These are phyloP conservation scores for Yamadazyma pseudoaaseri DNA, from an alignment of 1,139 yeast species.

Conservation along the genomic window DNA sequence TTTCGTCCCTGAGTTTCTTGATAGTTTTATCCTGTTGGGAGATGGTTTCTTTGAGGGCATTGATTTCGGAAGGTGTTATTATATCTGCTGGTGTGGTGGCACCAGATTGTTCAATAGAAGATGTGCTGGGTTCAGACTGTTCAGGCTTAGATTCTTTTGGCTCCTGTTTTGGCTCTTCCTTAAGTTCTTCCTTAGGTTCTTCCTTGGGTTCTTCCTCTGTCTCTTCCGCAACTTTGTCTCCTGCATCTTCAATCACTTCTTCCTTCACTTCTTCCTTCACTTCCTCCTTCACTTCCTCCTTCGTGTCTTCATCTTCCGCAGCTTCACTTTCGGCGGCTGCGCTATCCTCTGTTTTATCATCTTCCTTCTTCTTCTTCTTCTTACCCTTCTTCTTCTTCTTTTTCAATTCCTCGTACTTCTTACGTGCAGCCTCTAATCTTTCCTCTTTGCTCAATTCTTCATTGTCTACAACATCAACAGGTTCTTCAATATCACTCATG, in stretches of 20 bases:
- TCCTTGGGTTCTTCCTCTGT: constrained; percentile 1
- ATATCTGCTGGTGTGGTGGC: constrained; percentile 5
- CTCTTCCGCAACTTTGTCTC: constrained; percentile 1
- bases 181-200: constrained; percentile 2
- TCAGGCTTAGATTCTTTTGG: constrained; percentile 4
- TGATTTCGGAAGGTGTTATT: constrained; percentile 21
- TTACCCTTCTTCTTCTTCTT: constrained; percentile 53
- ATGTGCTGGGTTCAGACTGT: constrained; percentile 7
- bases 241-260: neutral
- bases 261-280: constrained; percentile 1
- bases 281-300: neutral
- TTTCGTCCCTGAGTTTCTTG: constrained; percentile 40
- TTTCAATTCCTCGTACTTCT: constrained; percentile 62
- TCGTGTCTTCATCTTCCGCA: constrained; percentile 1
- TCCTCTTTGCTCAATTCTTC: constrained; percentile 47
- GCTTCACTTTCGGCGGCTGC: constrained; percentile 7
- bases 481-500: constrained; percentile 7
- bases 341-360: constrained; percentile 45
- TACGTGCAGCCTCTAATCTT: constrained; percentile 62
- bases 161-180: constrained; percentile 5
- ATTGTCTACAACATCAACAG: constrained; percentile 10
- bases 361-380: constrained; percentile 38
- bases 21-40: constrained; percentile 36
- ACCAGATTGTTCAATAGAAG: constrained; percentile 3
- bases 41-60: constrained; percentile 23